phyloP scores from a whole-genome alignment of 305 asterid genomes.

The Rubia tinctorum region DNA sequence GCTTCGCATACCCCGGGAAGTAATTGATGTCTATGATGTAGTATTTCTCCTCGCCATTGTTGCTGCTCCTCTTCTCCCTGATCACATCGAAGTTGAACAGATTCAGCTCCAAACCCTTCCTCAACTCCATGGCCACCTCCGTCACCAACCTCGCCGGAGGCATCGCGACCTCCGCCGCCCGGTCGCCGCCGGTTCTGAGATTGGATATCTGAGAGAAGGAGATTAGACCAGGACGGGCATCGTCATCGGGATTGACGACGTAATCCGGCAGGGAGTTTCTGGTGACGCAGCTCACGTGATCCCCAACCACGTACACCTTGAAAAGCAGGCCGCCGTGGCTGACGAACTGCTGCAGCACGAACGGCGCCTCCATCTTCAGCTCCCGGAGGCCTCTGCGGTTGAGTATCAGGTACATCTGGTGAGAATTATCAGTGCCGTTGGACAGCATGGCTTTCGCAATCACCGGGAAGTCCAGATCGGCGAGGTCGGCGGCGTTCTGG shows the following conservation, averaged over 20 bases:
- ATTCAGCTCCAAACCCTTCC: conserved; percentile 58
- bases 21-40: conserved; percentile 83
- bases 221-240: conserved; percentile 26
- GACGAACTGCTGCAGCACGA: conserved; percentile 86
- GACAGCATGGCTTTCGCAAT: conserved; percentile 74
- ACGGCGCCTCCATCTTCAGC: conserved; percentile 37
- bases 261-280: conserved; percentile 72
- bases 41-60: conserved; percentile 41
- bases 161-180: conserved; percentile 46
- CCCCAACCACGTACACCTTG: conserved; percentile 84
- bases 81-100: conserved; percentile 90
- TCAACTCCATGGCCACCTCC: conserved; percentile 59
- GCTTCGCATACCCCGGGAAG: conserved; percentile 91
- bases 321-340: conserved; percentile 91
- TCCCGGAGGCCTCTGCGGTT: conserved; percentile 49
- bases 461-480: conserved; percentile 48
- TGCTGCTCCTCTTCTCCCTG: conserved; percentile 43
- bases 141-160: conserved; percentile 57
- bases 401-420: conserved; percentile 63
- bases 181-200: conserved; percentile 28
- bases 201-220: conserved; percentile 84
- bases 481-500: conserved; percentile 19
- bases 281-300: conserved; percentile 65
- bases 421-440: conserved; percentile 60
- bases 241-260: conserved; percentile 13